Evolutionary conservation across 2,329 filamentous ascomycete genomes (phyloP).

Genomic region (Trichoderma endophyticum): DNA sequence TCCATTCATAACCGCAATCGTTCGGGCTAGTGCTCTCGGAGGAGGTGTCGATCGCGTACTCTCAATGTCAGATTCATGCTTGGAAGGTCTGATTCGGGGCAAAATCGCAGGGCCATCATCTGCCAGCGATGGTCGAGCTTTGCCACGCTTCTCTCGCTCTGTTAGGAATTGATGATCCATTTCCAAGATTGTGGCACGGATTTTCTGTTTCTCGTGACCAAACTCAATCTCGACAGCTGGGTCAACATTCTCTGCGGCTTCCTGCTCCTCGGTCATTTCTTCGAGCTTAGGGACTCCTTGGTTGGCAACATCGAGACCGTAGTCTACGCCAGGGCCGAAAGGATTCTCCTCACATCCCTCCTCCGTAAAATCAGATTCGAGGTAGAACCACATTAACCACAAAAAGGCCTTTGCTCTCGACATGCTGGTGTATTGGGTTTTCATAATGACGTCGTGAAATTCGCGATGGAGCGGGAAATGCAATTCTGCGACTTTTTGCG

Average conservation of each 20-base stretch:
- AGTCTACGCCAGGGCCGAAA: constrained; percentile 72
- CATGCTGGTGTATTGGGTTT: constrained; percentile 73
- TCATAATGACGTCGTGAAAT: constrained; percentile 97
- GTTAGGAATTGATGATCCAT: constrained; percentile 69
- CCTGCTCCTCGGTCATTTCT: constrained; percentile 62
- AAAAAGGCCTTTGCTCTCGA: constrained; percentile 86
- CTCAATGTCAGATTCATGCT: constrained; percentile 52
- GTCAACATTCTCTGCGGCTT: constrained; percentile 70
- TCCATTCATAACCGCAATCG: constrained; percentile 26
- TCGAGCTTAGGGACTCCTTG: constrained; percentile 67
- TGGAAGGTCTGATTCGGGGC: constrained; percentile 61
- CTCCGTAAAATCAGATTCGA: constrained; percentile 90
- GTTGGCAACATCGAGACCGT: constrained; percentile 61
- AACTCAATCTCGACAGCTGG: constrained; percentile 66
- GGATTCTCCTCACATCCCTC: constrained; percentile 88
- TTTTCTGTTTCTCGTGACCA: constrained; percentile 69
- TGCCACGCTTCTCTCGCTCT: constrained; percentile 58
- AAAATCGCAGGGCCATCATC: constrained; percentile 58
- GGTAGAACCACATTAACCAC: constrained; percentile 99
- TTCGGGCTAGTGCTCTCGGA: constrained; percentile 32
- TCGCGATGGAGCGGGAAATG: constrained; percentile 84
- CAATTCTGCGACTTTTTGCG: constrained; percentile 85
- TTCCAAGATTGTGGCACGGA: constrained; percentile 70
- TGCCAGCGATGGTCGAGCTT: constrained; percentile 35
- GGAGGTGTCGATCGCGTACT: constrained; percentile 45